Base-by-base conservation (phyloP, 2,329 filamentous ascomycete genomes). In the Gremmenia infestans region DNA sequence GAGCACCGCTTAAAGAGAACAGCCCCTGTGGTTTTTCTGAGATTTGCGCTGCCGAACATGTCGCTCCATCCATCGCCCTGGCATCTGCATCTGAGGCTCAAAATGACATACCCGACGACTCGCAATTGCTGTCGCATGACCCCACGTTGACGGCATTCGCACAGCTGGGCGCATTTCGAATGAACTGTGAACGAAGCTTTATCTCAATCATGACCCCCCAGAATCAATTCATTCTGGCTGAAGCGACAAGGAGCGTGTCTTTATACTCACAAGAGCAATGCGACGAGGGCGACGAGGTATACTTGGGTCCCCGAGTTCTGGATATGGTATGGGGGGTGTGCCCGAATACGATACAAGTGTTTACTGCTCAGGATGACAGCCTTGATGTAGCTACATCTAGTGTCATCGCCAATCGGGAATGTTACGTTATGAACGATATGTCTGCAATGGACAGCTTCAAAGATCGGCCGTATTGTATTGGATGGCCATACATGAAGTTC, bases 81-180 rank as follows among this genome's bases (percentile, higher is more conserved):
- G 28, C 8, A 32, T 32, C 28, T 32, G 28, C 9, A 32, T 11
- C 28, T 32, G 28, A 32, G 28, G 28, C 28, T 32, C 28, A 32
- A 32, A 32, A 11, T 11, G 28, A 32, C 28, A 32, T 32, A 32
- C 57, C 55, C 8, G 46, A 55, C n/a, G 46, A 54, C 32, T 17
- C 45, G 4, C 49, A 56, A 4, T 28, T 52, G 15, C 53, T 56
- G 19, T 35, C 19, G 6, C 59, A 62, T 48, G 77, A 74, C 63
- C 73, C 74, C 1, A 73, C 72, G 35, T 69, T 79, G 39, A 70
- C 71, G 5, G 72, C 73, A 1, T 71, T 75, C 52, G 69, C 78
- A 0, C 79, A 81, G 63, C 71, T 81, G 6, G 75, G 72, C 4
- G 72, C 77, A 0, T 68, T 80, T 15, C 71, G 76, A 0, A 66